Percentiles rank a stretch among this genome's conserved stretches.
Conservation (phyloP, 2,329 filamentous ascomycete genomes). For the Clonostachys rhizophaga region DNA sequence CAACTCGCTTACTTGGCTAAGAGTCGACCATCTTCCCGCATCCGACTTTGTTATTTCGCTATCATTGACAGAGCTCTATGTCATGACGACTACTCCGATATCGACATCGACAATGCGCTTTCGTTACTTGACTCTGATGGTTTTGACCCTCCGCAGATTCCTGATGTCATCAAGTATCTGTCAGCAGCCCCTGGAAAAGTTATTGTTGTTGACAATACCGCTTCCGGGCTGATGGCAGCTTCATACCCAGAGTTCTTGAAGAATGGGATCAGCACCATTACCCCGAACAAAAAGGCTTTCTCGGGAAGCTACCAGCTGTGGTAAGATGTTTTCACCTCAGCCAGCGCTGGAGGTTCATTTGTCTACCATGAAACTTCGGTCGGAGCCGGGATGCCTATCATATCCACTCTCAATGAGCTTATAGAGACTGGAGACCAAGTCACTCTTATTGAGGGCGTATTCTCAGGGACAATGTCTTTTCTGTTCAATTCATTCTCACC, state of each 20-base stretch:
- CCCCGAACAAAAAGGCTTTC: slow-evolving; percentile 98
- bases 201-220: slow-evolving; percentile 93
- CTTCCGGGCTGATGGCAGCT: slow-evolving; percentile 78
- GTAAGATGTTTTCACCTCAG: slow-evolving; percentile 78
- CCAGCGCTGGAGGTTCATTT: slow-evolving; percentile 66
- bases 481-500: slow-evolving; percentile 97
- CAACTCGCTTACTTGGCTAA: slow-evolving; percentile 69
- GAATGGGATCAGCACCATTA: slow-evolving; percentile 84
- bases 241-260: slow-evolving; percentile 77
- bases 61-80: slow-evolving; percentile 81
- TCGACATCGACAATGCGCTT: slow-evolving; percentile 58
- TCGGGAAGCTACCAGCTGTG: slow-evolving; percentile 76
- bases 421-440: slow-evolving; percentile 90
- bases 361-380: slow-evolving; percentile 95
- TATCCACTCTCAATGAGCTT: slow-evolving; percentile 92
- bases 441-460: slow-evolving; percentile 91
- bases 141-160: slow-evolving; percentile 55
- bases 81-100: slow-evolving; percentile 64
- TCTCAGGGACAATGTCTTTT: slow-evolving; percentile 97
- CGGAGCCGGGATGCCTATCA: slow-evolving; percentile 86
- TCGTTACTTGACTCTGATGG: slow-evolving; percentile 43
- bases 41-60: slow-evolving; percentile 77
- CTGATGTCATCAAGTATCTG: slow-evolving; percentile 74
- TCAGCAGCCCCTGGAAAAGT: slow-evolving; percentile 71
- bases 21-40: slow-evolving; percentile 62